Percentiles rank a stretch among this genome's conserved stretches.
These are phyloP conservation scores for Leishmania aethiopica DNA, from an alignment of 208 protist genomes.

Conservation along the genomic window DNA sequence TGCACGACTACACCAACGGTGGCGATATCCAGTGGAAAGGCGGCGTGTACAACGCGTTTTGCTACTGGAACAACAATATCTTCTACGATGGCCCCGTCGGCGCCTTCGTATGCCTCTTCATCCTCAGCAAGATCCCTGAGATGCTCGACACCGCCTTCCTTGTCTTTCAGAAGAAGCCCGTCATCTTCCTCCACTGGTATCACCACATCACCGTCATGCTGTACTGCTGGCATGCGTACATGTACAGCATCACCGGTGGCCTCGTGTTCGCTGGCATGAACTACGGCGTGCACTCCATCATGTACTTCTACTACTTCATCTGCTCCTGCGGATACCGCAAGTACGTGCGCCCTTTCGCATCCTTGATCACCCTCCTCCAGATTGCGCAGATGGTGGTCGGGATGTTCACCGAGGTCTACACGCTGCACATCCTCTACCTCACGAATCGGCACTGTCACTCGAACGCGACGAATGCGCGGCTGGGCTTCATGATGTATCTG, in stretches of 20 bases:
- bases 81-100: slow-evolving; percentile 63
- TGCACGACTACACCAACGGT: slow-evolving; percentile 30
- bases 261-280: slow-evolving; percentile 93
- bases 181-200: slow-evolving; percentile 91
- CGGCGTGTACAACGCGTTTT: slow-evolving; percentile 59
- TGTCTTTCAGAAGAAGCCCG: slow-evolving; percentile 81
- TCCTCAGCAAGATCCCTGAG: slow-evolving; percentile 86
- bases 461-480: slow-evolving; percentile 56
- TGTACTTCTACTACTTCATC: slow-evolving; percentile 96
- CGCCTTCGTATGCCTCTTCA: slow-evolving; percentile 73
- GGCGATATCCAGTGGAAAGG: slow-evolving; percentile 28
- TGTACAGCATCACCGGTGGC: slow-evolving; percentile 50
- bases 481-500: slow-evolving; percentile 88
- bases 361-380: slow-evolving; percentile 86
- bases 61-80: slow-evolving; percentile 50
- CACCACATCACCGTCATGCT: slow-evolving; percentile 93
- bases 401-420: slow-evolving; percentile 61
- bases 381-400: slow-evolving; percentile 94
- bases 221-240: slow-evolving; percentile 92
- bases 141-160: slow-evolving; percentile 89
- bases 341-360: slow-evolving; percentile 71
- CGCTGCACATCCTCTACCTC: slow-evolving; percentile 49
- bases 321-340: slow-evolving; percentile 62
- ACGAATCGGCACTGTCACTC: slow-evolving; percentile 30
- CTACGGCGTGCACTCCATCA: slow-evolving; percentile 92